Base-by-base conservation (phyloP, 176 grass and related monocot genomes). In the Alopecurus myosuroides region DNA sequence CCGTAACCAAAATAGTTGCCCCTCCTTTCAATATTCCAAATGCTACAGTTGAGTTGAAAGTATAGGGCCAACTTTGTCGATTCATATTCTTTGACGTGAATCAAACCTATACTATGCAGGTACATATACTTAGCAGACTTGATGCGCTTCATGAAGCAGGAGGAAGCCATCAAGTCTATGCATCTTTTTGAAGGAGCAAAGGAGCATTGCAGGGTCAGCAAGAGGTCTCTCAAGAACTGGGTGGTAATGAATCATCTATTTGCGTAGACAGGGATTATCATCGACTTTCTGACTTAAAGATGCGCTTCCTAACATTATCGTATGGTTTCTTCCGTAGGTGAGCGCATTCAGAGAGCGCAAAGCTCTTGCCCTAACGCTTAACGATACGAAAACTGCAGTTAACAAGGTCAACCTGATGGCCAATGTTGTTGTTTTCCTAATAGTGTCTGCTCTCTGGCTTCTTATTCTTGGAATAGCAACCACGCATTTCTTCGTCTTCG, bases 81-180 rank as follows among this genome's bases (percentile, higher is more conserved):
- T n/a, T n/a, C n/a, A n/a, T n/a, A n/a, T n/a, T n/a, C n/a, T n/a
- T n/a, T n/a, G n/a, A n/a, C n/a, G n/a, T n/a, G n/a, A n/a, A n/a
- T n/a, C n/a, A n/a, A 84, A 29, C 28, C 26, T 46, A 87, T 35
- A 46, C 56, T 82, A 65, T 70, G 26, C 69, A 98, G 95, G 90
- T 89, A 94, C 23, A 98, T 98, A 74, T 92, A 93, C 68, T 85
- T 90, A 85, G 79, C 77, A 14, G 93, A 98, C 74, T 70, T 98
- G 70, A 77, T 95, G 73, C 72, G 83, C 12, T 98, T 98, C 86
- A 93, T 98, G 89, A 85, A 52, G 50, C 49, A 78, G 35, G 95
- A 94, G 56, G 95, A 98, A 80, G 91, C 89, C 23, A 23, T 53
- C 42, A 91, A 87, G 60, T 80, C 88, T 35, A 91, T 98, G 88